Evolutionary conservation across 78 protist species (phyloP).

Genomic region (Neovahlkampfia damariscottae): DNA sequence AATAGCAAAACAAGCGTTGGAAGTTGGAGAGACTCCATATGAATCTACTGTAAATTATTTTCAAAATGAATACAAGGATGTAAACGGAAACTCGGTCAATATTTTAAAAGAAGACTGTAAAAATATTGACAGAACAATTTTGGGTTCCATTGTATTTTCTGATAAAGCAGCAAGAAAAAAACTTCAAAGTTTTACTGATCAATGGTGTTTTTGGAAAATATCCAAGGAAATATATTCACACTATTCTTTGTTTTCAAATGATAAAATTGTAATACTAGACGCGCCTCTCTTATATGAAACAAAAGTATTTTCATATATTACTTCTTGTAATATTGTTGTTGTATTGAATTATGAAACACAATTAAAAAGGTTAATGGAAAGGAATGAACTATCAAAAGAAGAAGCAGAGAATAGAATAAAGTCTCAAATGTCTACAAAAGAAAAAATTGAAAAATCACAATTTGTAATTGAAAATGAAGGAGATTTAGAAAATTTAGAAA

Average conservation of each 20-base stretch:
- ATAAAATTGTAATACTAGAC: constrained; percentile 11
- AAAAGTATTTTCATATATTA: not conserved
- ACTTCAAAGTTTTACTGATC: not conserved
- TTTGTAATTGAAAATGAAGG: too few species aligned
- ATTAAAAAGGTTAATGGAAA: not conserved
- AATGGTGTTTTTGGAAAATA: too few species aligned
- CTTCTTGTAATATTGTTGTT: not conserved
- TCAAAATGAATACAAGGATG: not conserved
- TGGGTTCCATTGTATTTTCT: too few species aligned
- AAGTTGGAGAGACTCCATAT: not conserved
- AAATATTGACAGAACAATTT: too few species aligned
- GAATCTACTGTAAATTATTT: not conserved
- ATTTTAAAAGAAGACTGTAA: not conserved
- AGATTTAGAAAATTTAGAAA: too few species aligned
- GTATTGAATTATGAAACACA: not conserved
- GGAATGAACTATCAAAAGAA: not conserved
- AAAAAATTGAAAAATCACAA: not conserved
- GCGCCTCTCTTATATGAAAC: constrained; percentile 28
- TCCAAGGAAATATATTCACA: too few species aligned
- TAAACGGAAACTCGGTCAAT: not conserved
- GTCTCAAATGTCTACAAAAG: constrained; percentile 6
- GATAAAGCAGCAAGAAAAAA: not conserved
- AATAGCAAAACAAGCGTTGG: not conserved
- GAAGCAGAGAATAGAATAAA: constrained; percentile 1
- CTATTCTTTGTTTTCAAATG: too few species aligned